Evolutionary conservation across 306 rosid genomes (phyloP), one percentile per base, ranked within the genome.

Genomic region (Quercus rubra): DNA sequence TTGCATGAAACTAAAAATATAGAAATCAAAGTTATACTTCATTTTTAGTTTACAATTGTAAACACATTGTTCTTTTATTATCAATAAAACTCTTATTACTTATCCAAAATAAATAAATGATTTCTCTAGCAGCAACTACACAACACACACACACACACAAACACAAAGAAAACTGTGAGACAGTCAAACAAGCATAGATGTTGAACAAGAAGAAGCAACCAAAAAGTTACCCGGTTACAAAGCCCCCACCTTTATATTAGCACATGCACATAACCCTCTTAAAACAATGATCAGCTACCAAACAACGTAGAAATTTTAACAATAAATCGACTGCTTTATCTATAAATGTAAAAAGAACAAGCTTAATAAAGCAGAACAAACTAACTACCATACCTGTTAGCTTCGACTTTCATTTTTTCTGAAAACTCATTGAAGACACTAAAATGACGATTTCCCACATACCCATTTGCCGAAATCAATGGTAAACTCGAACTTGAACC

Each of bases 391-490:
- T 88, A 96, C 99, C 87, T 89, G 43, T 81, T 81, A 27, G 89
- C 91, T 90, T 96, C 97, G 74, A 91, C 97, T 87, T 88, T 90
- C 70, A 95, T 55, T 79, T 91, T 79, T 86, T 87, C 81, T 5
- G 99, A 93, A 76, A 93, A 93, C 55, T 91, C 96, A 70, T 91
- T 90, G 88, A 96, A 93, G 49, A 88, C 93, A 55, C 92, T 89
- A 77, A 85, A 91, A 21, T 80, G 81, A 74, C 91, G 92, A 84
- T 77, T 82, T 35, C 58, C 79, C 27, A 33, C 67, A 74, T 70
- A 83, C 51, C 88, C 80, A 69, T 88, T 83, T 12, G 85, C 78
- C 52, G 85, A 58, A 70, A 79, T 78, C 87, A 83, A 85, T 64
- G 79, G 78, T 23, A 85, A 70, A 76, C 90, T 87, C 79, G 83